A percentile compares a stretch with the other conserved stretches of the same genome.
Evolutionary conservation across 2,329 filamentous ascomycete species (phyloP).

Genomic region (Setomelanomma holmii): DNA sequence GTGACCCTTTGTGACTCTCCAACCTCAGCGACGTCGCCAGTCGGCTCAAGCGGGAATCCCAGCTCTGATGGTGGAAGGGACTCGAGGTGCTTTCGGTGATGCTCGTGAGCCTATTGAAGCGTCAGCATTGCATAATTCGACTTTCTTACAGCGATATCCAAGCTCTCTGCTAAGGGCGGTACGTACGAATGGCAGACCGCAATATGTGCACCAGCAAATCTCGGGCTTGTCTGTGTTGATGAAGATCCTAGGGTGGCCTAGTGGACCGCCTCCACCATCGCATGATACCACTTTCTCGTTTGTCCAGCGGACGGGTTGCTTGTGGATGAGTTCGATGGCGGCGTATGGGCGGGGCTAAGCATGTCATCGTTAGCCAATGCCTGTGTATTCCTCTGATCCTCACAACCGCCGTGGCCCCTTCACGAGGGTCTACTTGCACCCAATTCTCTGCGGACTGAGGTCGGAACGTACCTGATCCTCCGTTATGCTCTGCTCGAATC

Average conservation of each 20-base stretch:
- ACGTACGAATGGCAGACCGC: slow-evolving; percentile 89
- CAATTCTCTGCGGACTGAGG: background rate
- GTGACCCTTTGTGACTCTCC: slow-evolving; percentile 65
- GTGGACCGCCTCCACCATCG: slow-evolving; percentile 88
- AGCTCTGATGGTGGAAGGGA: slow-evolving; percentile 78
- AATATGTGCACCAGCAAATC: slow-evolving; percentile 90
- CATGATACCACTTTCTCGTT: slow-evolving; percentile 83
- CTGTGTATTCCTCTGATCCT: background rate
- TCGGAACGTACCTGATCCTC: slow-evolving; percentile 75
- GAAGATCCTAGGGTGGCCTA: slow-evolving; percentile 91
- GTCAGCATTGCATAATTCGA: slow-evolving; percentile 7
- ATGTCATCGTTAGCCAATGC: slow-evolving; percentile 26
- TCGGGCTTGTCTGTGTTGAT: slow-evolving; percentile 99
- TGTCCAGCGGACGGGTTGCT: slow-evolving; percentile 92
- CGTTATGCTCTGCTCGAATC: slow-evolving; percentile 98
- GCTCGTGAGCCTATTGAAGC: slow-evolving; percentile 77
- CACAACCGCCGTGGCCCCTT: background rate
- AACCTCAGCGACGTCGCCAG: slow-evolving; percentile 65
- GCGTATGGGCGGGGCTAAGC: slow-evolving; percentile 82
- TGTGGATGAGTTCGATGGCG: slow-evolving; percentile 95
- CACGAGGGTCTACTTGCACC: too few relatives aligned
- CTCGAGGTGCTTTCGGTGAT: slow-evolving; percentile 84
- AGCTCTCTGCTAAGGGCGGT: background rate
- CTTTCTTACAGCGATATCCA: too few relatives aligned
- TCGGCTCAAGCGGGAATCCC: slow-evolving; percentile 78